A percentile compares a stretch with the other conserved stretches of the same genome.
Conservation (phyloP, 2,329 filamentous ascomycete species). For the Penicillium sp. region DNA sequence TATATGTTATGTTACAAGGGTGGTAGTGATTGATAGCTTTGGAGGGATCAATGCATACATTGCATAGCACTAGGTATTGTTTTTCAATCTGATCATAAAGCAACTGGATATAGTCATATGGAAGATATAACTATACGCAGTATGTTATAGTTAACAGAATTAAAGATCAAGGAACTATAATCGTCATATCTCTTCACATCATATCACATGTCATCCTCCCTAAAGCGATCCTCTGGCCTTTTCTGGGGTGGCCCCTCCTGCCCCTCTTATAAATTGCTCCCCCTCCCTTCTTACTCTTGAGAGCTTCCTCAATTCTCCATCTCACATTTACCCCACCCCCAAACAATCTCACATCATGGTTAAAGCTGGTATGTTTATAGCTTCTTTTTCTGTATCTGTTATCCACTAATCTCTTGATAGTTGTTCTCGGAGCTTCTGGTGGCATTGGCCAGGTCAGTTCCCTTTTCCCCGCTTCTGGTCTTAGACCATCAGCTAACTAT, state of each 20-base stretch:
- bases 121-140: too few relatives aligned
- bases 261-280: constrained; percentile 16
- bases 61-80: too few relatives aligned
- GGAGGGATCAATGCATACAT: too few relatives aligned
- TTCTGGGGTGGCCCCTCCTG: constrained; percentile 20
- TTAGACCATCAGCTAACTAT: background rate
- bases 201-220: constrained; percentile 3
- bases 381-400: background rate
- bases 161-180: background rate
- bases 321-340: constrained; percentile 10
- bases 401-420: constrained; percentile 36
- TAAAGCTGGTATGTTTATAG: constrained; percentile 41
- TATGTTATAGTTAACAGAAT: too few relatives aligned
- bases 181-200: background rate
- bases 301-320: constrained; percentile 5
- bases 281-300: constrained; percentile 6
- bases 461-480: constrained; percentile 2
- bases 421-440: constrained; percentile 91
- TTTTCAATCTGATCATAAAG: too few relatives aligned
- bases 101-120: too few relatives aligned
- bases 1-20: background rate
- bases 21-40: too few relatives aligned
- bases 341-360: constrained; percentile 42
- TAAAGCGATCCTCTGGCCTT: background rate
- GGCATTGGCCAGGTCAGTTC: constrained; percentile 92